These are phyloP conservation scores for Salvia hispanica DNA, from an alignment of 257 asterid species.

Conservation along the genomic window DNA sequence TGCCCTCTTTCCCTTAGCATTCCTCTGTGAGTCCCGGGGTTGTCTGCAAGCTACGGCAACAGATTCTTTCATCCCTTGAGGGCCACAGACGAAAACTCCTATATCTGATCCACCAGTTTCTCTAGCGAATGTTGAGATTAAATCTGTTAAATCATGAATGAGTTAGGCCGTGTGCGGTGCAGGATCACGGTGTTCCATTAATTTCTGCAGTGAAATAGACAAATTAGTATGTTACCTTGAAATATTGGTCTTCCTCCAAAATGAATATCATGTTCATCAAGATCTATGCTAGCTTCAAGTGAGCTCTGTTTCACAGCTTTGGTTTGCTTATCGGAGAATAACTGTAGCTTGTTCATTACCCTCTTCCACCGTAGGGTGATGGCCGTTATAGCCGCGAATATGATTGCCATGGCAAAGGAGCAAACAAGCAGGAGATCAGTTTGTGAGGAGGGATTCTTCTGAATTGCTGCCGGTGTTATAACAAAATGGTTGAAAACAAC, in stretches of 20 bases:
- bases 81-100: slow-evolving; percentile 85
- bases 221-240: slow-evolving; percentile 48
- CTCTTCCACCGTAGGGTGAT: slow-evolving; percentile 52
- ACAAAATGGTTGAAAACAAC: slow-evolving; percentile 51
- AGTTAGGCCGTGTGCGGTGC: slow-evolving; percentile 25
- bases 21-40: slow-evolving; percentile 30
- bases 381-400: slow-evolving; percentile 43
- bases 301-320: slow-evolving; percentile 34
- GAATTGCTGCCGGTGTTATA: slow-evolving; percentile 34
- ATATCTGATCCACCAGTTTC: slow-evolving; percentile 59
- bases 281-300: slow-evolving; percentile 40
- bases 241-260: slow-evolving; percentile 81
- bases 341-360: slow-evolving; percentile 37
- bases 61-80: slow-evolving; percentile 65
- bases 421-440: slow-evolving; percentile 57
- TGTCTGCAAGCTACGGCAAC: slow-evolving; percentile 61
- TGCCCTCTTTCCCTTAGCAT: slow-evolving; percentile 41
- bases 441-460: slow-evolving; percentile 51
- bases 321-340: slow-evolving; percentile 40
- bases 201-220: neutral
- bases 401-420: slow-evolving; percentile 57
- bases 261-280: slow-evolving; percentile 59
- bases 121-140: slow-evolving; percentile 42
- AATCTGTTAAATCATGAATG: slow-evolving; percentile 43
- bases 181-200: neutral